Percentiles rank a stretch among this genome's conserved stretches.
phyloP scores from a whole-genome alignment of 2,329 filamentous ascomycete genomes.

The Ploettnerulaceae sp. region DNA sequence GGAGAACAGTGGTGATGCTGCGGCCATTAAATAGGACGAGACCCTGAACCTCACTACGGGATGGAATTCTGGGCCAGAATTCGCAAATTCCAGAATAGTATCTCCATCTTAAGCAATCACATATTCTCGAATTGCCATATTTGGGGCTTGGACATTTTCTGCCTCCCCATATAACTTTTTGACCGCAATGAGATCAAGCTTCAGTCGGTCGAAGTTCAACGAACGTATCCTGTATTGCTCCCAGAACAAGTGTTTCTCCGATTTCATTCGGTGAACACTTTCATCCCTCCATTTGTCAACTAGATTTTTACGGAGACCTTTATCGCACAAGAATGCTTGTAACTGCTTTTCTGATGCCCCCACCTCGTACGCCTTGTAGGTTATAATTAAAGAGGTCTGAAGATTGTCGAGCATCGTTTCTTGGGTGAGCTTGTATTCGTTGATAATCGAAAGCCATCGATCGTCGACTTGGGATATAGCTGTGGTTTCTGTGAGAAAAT shows the following conservation, averaged over 20 bases:
- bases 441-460: constrained; percentile 38
- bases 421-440: constrained; percentile 43
- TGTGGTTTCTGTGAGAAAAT: constrained; percentile 29
- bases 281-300: constrained; percentile 45
- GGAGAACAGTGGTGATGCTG: constrained; percentile 49
- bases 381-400: constrained; percentile 39
- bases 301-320: constrained; percentile 39
- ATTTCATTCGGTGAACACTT: constrained; percentile 41
- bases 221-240: constrained; percentile 44
- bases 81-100: constrained; percentile 48
- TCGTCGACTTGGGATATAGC: constrained; percentile 23
- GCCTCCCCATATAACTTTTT: constrained; percentile 39
- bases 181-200: constrained; percentile 39
- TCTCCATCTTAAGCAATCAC: constrained; percentile 44
- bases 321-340: constrained; percentile 41
- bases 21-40: constrained; percentile 46
- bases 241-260: constrained; percentile 43
- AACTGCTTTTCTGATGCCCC: constrained; percentile 41
- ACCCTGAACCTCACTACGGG: constrained; percentile 47
- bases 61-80: constrained; percentile 35
- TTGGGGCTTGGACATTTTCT: constrained; percentile 40
- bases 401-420: constrained; percentile 41
- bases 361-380: constrained; percentile 43
- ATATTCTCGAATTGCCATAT: constrained; percentile 39
- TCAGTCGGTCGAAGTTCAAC: constrained; percentile 43